phyloP scores from a whole-genome alignment of 148 eudicot genomes.

The Chenopodium formosanum region DNA sequence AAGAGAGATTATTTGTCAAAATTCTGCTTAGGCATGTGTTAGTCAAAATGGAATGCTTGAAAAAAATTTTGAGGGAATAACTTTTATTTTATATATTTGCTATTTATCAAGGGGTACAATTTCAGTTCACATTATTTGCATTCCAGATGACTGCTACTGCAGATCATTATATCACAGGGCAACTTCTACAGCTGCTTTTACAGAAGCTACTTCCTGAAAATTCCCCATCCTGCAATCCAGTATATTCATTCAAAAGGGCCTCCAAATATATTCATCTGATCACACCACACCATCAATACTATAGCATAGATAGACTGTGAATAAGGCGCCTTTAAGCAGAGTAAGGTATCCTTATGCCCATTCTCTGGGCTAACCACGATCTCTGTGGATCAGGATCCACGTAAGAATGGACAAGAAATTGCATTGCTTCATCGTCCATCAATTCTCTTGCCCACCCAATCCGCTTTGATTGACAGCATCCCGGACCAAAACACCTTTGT shows the following conservation, averaged over 20 bases:
- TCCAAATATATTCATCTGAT: background rate
- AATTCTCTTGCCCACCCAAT: conserved; percentile 81
- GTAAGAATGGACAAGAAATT: conserved; percentile 68
- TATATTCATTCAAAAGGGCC: background rate
- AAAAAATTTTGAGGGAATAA: no score
- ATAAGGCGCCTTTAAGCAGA: conserved; percentile 47
- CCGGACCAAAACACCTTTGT: conserved; percentile 51
- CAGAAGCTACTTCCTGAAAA: background rate
- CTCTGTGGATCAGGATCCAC: conserved; percentile 71
- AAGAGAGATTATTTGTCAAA: no score
- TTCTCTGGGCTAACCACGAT: conserved; percentile 77
- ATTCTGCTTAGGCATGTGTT: no score
- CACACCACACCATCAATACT: background rate
- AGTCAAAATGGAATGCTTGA: no score
- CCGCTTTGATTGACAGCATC: conserved; percentile 59
- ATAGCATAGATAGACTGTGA: conserved; percentile 4
- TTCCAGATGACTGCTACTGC: background rate
- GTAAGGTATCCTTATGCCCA: conserved; percentile 77
- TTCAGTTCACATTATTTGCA: no score
- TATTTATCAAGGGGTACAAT: no score
- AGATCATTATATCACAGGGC: background rate
- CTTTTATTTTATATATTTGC: no score
- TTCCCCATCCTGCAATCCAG: background rate
- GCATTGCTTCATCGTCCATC: conserved; percentile 74
- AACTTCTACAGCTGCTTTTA: no score